Conservation (phyloP, 441 rosid genomes). For the Omphalea diandra region DNA sequence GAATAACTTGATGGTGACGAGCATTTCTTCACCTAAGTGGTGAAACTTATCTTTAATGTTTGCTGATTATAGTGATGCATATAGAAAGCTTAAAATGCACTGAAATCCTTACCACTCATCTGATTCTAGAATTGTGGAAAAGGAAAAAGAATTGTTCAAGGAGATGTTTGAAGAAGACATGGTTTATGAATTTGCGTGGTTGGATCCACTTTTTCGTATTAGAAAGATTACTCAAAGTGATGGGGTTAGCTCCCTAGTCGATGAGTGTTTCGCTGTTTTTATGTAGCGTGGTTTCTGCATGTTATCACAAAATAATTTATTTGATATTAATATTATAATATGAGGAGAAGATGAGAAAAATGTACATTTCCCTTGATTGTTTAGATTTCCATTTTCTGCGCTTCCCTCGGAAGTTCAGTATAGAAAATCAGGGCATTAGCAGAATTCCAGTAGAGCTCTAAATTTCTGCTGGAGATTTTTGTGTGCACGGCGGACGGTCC, state of each 20-base stretch:
- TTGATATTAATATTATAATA: neutral
- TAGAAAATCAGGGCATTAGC: too few relatives aligned
- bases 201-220: neutral
- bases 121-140: neutral
- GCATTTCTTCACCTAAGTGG: neutral
- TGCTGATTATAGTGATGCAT: neutral
- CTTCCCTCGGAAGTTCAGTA: too few relatives aligned
- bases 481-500: too few relatives aligned
- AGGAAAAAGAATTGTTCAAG: neutral
- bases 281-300: neutral
- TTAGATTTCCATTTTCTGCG: too few relatives aligned
- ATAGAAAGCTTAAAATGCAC: slow-evolving; percentile 16
- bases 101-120: neutral
- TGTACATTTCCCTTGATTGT: too few relatives aligned
- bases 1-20: neutral
- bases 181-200: neutral
- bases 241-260: too few relatives aligned
- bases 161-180: neutral
- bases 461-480: too few relatives aligned
- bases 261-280: too few relatives aligned
- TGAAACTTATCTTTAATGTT: neutral
- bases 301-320: neutral
- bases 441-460: too few relatives aligned
- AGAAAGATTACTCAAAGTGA: too few relatives aligned
- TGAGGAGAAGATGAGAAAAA: too few relatives aligned